These are phyloP conservation scores for Lagerstroemia speciosa DNA, from an alignment of 345 rosid species.

Conservation along the genomic window DNA sequence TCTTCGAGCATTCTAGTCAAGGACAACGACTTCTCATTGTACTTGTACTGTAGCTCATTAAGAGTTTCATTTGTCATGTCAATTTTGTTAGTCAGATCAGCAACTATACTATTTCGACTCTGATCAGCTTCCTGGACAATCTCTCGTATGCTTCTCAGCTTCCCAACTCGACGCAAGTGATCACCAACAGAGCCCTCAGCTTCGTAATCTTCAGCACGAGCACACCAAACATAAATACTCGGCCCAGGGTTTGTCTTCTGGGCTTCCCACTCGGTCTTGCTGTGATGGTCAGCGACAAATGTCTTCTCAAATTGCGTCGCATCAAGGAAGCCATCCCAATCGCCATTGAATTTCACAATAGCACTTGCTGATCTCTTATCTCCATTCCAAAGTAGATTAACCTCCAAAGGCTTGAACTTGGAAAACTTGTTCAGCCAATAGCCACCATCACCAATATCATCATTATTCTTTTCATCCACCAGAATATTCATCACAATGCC, in stretches of 20 bases:
- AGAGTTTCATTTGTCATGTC: slow-evolving; percentile 56
- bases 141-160: slow-evolving; percentile 43
- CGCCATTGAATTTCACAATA: slow-evolving; percentile 42
- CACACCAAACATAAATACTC: slow-evolving; percentile 66
- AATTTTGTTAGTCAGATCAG: slow-evolving; percentile 39
- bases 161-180: slow-evolving; percentile 51
- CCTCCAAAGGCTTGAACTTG: slow-evolving; percentile 45
- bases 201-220: slow-evolving; percentile 56
- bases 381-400: slow-evolving; percentile 40
- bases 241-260: slow-evolving; percentile 23
- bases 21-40: slow-evolving; percentile 51
- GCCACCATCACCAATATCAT: slow-evolving; percentile 18
- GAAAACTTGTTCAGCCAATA: slow-evolving; percentile 58
- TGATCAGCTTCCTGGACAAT: slow-evolving; percentile 38
- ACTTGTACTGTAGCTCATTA: slow-evolving; percentile 38
- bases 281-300: slow-evolving; percentile 33
- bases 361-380: slow-evolving; percentile 30
- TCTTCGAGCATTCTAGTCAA: slow-evolving; percentile 58
- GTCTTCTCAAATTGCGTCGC: slow-evolving; percentile 58
- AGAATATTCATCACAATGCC: slow-evolving; percentile 45
- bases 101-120: slow-evolving; percentile 35
- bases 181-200: slow-evolving; percentile 60
- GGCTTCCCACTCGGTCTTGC: slow-evolving; percentile 55
- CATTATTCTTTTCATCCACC: slow-evolving; percentile 15
- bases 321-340: slow-evolving; percentile 54